Evolutionary conservation across 1,284 basidiomycete species (phyloP), one percentile per base, ranked within the genome.

Genomic region (Fomes fomentarius): DNA sequence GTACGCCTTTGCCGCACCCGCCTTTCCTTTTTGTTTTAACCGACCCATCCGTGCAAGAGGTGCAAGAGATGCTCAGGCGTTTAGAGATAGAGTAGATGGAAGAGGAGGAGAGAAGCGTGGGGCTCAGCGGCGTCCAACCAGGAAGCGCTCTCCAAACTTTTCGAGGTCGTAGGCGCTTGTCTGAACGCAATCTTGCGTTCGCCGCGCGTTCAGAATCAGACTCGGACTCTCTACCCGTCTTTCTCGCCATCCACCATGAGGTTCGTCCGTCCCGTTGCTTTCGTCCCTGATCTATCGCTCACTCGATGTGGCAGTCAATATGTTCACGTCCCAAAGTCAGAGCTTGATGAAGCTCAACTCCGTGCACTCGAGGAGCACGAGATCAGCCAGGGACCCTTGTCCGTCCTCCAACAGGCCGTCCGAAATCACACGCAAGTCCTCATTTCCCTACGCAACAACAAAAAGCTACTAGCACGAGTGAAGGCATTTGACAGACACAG

Each of bases 401-500:
- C 94, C n/a, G 96, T 99, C 45, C 81, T 99, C 39, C 97, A 99
- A 74, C 94, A 97, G 74, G 93, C 95, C 33, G 97, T 99, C 61
- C 85, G 97, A 73, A 98, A 98, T 74, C 94, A 98, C 74, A 91
- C 94, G 8, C 97, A 99, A 77, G 93, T 99, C 64, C 85, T 99
- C 59, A 96, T 99, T 69, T 96, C 95, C 25, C 80, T 99, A 56
- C 82, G 97, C 66, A 99, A 99, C 80, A 98, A 99, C 83, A 98
- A 97, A 77, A 99, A 99, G 75, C 79, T 99, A 28, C 82, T 99
- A 55, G 97, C 94, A 37, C 85, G 96, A 54, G 96, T 99, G 56
- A 99, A 99, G 75, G 97, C 97, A 0, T 99, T 99, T 74, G 97
- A 99, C 74, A 83, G 97, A 68, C 97, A 99, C 74, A 93, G 92